Conservation (phyloP, 2,329 filamentous ascomycete species). For the Fusarium penzigii region DNA sequence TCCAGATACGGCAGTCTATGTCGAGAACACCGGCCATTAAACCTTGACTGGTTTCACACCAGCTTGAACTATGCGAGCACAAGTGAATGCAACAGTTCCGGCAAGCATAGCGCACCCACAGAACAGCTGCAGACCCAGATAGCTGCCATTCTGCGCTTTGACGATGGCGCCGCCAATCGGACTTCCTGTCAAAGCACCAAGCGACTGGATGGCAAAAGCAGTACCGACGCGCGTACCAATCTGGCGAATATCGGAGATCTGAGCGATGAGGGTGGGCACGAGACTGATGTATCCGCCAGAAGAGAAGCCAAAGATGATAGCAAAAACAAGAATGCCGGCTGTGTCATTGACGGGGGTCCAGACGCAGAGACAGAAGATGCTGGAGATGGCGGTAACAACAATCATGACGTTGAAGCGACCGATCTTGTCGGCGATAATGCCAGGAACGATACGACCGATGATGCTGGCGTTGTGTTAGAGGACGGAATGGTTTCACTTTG, state of each 20-base stretch:
- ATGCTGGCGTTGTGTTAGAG: conserved; percentile 38
- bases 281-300: conserved; percentile 68
- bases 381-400: conserved; percentile 51
- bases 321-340: conserved; percentile 63
- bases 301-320: conserved; percentile 68
- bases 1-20: too few species aligned
- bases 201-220: conserved; percentile 60
- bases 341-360: conserved; percentile 52
- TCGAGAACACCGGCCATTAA: conserved; percentile 13
- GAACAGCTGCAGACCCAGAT: conserved; percentile 65
- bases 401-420: conserved; percentile 53
- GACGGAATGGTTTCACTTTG: not conserved
- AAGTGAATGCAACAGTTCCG: conserved; percentile 29
- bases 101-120: conserved; percentile 53
- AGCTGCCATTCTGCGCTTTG: conserved; percentile 50
- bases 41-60: conserved; percentile 39
- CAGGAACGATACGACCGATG: conserved; percentile 53
- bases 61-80: conserved; percentile 37
- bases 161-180: conserved; percentile 69
- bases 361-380: conserved; percentile 46
- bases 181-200: conserved; percentile 66
- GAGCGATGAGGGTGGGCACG: conserved; percentile 64
- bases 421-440: conserved; percentile 46
- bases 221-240: conserved; percentile 69
- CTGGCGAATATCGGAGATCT: conserved; percentile 69